Base-by-base conservation (phyloP, 192 early-diverging fungal species). In the Coemansia sp. region DNA sequence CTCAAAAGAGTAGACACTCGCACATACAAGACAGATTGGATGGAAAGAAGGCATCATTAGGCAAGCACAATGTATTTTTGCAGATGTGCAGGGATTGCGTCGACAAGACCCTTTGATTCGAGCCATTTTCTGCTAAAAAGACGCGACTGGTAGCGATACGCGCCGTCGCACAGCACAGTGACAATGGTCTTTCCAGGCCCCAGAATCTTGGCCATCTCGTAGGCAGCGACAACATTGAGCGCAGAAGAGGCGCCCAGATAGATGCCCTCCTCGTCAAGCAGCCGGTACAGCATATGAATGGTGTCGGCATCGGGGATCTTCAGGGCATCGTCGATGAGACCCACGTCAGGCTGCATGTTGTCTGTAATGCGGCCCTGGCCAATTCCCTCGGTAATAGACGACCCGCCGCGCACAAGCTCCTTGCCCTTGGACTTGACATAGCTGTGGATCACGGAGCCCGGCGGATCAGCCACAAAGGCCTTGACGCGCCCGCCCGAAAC, bases 351-450 rank as follows among this genome's bases (percentile, higher is more conserved):
- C 61, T 87, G 82, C 62, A 98, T 86, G 81, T 98, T 98, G 26
- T 90, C 89, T 8, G 96, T 98, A 39, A 98, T 85, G 53, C 96
- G 91, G 41, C 95, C 96, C 81, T 97, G 95, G 40, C 96, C 96
- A 67, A 98, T 98, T 0, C 93, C 96, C 70, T 98, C 96, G 11
- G 95, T 95, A 54, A 96, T 96, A 11, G 95, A 96, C 21, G 86
- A 86, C 18, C 96, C 96, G 5, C 80, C 81, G 9, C 94, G 88
- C 38, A 92, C 88, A 11, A 88, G 75, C 19, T 90, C 64, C 21
- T 86, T 85, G 42, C 88, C 88, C 5, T 87, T 86, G 15, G 82
- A 89, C 67, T 89, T 89, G 56, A 96, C 84, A 66, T 92, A 94
- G 60, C 86, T 87, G 76, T 92, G 92, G 52, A 98, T 84, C n/a